Conservation (phyloP, 176 grass and related monocot species). For the Typha latifolia region DNA sequence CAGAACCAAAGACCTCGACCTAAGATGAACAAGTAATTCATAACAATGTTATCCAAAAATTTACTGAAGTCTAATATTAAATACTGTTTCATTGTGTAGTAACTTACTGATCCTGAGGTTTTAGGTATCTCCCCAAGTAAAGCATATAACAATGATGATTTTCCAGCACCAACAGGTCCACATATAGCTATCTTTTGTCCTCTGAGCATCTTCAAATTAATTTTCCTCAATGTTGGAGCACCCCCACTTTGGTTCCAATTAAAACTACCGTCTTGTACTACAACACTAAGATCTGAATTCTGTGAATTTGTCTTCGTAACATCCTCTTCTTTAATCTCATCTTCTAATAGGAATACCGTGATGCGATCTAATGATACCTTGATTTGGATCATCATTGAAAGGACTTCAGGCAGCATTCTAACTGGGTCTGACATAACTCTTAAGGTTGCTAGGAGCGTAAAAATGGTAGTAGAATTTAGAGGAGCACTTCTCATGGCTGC, state of each 20-base stretch:
- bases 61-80: slow-evolving; percentile 3
- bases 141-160: slow-evolving; percentile 68
- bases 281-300: slow-evolving; percentile 27
- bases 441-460: slow-evolving; percentile 62
- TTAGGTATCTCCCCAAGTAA: slow-evolving; percentile 86
- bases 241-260: slow-evolving; percentile 44
- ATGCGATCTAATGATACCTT: slow-evolving; percentile 85
- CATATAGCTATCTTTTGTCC: slow-evolving; percentile 78
- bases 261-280: slow-evolving; percentile 44
- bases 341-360: slow-evolving; percentile 59
- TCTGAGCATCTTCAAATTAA: slow-evolving; percentile 34
- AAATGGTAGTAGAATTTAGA: slow-evolving; percentile 68
- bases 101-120: slow-evolving; percentile 66
- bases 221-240: slow-evolving; percentile 39
- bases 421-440: slow-evolving; percentile 86
- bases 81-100: neutral
- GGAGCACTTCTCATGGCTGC: slow-evolving; percentile 51
- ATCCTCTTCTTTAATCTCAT: slow-evolving; percentile 65
- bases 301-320: slow-evolving; percentile 27
- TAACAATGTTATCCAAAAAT: slow-evolving; percentile 4
- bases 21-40: slow-evolving; percentile 17
- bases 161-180: slow-evolving; percentile 76
- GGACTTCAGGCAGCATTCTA: slow-evolving; percentile 64
- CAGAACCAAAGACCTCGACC: slow-evolving; percentile 62
- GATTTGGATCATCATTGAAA: slow-evolving; percentile 79